Evolutionary conservation across 768 basidiomycete species (phyloP).

Genomic region (Mycena vulgaris): DNA sequence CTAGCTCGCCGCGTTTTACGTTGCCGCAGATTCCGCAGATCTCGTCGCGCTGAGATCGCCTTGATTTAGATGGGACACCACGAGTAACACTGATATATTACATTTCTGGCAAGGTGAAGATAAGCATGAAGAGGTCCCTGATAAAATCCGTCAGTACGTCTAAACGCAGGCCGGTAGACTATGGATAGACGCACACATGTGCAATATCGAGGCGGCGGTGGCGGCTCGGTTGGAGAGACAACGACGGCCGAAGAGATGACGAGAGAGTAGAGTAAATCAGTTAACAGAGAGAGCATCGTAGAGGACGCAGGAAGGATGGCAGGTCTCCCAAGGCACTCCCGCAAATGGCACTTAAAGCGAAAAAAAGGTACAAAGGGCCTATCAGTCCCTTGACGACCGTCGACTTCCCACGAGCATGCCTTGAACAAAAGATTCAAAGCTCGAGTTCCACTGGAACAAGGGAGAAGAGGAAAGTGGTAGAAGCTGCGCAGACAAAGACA

Average conservation of each 20-base stretch:
- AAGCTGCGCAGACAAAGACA: too few species aligned
- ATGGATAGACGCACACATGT: background rate
- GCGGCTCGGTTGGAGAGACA: background rate
- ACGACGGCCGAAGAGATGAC: background rate
- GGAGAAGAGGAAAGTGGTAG: too few species aligned
- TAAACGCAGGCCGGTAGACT: background rate
- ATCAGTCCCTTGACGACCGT: too few species aligned
- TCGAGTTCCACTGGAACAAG: too few species aligned
- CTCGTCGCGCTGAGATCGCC: background rate
- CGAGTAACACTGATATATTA: too few species aligned
- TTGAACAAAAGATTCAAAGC: too few species aligned
- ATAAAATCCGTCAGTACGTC: background rate
- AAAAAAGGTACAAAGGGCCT: too few species aligned
- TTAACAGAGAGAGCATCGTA: background rate
- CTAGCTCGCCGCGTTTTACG: background rate
- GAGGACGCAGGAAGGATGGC: too few species aligned
- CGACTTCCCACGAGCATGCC: too few species aligned
- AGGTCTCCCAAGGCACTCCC: too few species aligned
- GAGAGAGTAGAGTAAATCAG: background rate
- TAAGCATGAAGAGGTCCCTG: background rate
- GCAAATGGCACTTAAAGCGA: too few species aligned
- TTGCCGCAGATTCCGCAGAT: background rate
- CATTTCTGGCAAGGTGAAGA: background rate
- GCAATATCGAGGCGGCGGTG: background rate
- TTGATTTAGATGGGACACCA: too few species aligned